These are phyloP conservation scores for Solanum bukasovii DNA, from an alignment of 257 asterid genomes.

Conservation along the genomic window DNA sequence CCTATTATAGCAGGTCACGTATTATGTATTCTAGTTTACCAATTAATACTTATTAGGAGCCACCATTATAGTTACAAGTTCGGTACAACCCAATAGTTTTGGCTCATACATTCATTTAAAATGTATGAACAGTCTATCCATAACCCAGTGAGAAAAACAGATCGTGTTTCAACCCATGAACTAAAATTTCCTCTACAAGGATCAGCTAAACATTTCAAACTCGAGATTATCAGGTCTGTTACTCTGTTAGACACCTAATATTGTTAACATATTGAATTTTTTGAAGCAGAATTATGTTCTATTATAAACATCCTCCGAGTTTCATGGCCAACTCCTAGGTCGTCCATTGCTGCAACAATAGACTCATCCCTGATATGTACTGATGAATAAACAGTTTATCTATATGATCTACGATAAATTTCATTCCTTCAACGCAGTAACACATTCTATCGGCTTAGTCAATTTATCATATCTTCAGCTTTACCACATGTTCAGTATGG, in stretches of 20 bases:
- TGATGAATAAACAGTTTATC: not conserved
- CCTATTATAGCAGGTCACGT: not conserved
- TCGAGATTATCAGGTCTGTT: not conserved
- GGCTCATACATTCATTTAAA: not conserved
- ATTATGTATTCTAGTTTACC: not conserved
- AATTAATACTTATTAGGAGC: not conserved
- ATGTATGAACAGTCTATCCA: not conserved
- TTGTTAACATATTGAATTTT: not conserved
- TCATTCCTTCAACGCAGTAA: not conserved
- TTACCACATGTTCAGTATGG: not conserved
- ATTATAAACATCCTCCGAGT: not conserved
- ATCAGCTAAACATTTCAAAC: not conserved
- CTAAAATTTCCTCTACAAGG: not conserved
- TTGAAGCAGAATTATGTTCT: not conserved
- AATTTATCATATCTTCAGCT: not conserved
- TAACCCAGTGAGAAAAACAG: not conserved
- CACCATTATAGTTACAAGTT: not conserved
- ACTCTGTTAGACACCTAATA: not conserved
- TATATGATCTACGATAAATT: not conserved
- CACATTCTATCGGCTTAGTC: not conserved
- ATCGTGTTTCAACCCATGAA: not conserved
- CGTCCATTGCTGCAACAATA: not conserved
- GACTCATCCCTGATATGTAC: not conserved
- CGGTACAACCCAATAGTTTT: not conserved
- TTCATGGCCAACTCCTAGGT: not conserved